phyloP scores from a whole-genome alignment of 495 filamentous ascomycete species.

The Annulohypoxylon moriforme region DNA sequence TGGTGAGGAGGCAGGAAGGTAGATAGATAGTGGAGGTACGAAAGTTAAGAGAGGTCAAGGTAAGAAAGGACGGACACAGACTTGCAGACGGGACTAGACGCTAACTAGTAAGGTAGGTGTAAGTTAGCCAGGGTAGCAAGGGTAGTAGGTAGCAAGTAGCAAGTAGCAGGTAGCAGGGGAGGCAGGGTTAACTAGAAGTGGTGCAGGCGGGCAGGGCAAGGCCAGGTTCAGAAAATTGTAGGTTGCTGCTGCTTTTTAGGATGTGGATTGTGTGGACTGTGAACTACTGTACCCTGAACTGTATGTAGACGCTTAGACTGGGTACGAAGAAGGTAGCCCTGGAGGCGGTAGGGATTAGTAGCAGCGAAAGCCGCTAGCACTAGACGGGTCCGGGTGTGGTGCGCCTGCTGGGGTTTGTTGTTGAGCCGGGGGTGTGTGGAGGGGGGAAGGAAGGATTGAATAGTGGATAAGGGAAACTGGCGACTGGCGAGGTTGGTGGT shows the following conservation, averaged over 20 bases:
- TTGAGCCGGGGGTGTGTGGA: conserved; percentile 45
- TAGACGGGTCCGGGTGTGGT: conserved; percentile 44
- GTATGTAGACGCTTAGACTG: conserved; percentile 3
- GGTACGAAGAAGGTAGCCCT: conserved; percentile 14
- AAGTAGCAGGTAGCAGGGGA: conserved; percentile 12
- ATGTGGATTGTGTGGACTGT: conserved; percentile 32
- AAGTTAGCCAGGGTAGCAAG: conserved; percentile 39
- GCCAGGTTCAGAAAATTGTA: conserved; percentile 16
- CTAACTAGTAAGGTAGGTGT: conserved; percentile 47
- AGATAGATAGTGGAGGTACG: conserved; percentile 54
- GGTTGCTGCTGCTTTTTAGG: conserved; percentile 37
- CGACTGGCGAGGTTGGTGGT: conserved; percentile 41
- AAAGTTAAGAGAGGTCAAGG: conserved; percentile 52
- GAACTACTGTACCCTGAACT: conserved; percentile 17
- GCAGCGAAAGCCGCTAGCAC: conserved; percentile 45
- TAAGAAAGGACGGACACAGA: conserved; percentile 50
- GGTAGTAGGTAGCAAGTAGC: conserved; percentile 8
- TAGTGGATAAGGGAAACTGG: conserved; percentile 38
- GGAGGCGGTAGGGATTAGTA: conserved; percentile 40
- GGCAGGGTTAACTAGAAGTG: conserved; percentile 14
- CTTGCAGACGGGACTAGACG: conserved; percentile 46
- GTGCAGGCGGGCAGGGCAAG: conserved; percentile 16
- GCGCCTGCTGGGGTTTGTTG: conserved; percentile 45
- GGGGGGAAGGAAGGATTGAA: conserved; percentile 40
- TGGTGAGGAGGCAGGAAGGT: conserved; percentile 54